phyloP scores from a whole-genome alignment of 176 grass and related monocot genomes.

The bread wheat (Triticum aestivum) region DNA sequence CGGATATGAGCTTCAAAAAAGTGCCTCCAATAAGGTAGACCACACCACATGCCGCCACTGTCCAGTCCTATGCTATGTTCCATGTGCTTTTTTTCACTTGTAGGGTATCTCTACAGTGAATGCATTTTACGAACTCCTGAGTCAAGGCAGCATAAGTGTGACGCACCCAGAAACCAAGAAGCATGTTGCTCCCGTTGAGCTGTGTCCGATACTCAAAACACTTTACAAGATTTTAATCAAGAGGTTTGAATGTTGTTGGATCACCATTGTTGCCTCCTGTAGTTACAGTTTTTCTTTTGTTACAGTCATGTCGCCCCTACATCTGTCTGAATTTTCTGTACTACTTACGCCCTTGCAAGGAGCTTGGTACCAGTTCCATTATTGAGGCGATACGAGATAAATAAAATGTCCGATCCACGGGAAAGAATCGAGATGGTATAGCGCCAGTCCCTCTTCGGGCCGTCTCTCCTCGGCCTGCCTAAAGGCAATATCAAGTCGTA shows the following conservation, averaged over 20 bases:
- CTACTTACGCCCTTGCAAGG: slow-evolving; percentile 48
- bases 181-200: slow-evolving; percentile 77
- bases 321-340: not conserved
- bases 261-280: not conserved
- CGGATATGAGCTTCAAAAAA: too few species aligned
- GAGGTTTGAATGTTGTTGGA: slow-evolving; percentile 39
- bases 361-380: slow-evolving; percentile 62
- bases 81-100: not conserved
- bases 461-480: slow-evolving; percentile 66
- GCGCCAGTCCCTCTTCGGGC: slow-evolving; percentile 66
- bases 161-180: slow-evolving; percentile 86
- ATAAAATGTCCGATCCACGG: slow-evolving; percentile 84
- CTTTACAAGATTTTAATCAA: slow-evolving; percentile 95
- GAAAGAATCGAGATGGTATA: slow-evolving; percentile 77
- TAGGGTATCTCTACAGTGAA: slow-evolving; percentile 85
- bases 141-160: slow-evolving; percentile 76
- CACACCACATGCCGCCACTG: too few species aligned
- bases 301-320: not conserved
- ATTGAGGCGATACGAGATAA: slow-evolving; percentile 83
- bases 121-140: slow-evolving; percentile 92
- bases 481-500: slow-evolving; percentile 33
- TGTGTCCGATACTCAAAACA: slow-evolving; percentile 88
- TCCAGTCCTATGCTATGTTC: too few species aligned
- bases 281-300: not conserved
- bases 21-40: too few species aligned